A percentile compares a stretch with the other conserved stretches of the same genome.
These are phyloP conservation scores for Mortierella sp. DNA, from an alignment of 371 early-diverging fungal species.

Conservation along the genomic window DNA sequence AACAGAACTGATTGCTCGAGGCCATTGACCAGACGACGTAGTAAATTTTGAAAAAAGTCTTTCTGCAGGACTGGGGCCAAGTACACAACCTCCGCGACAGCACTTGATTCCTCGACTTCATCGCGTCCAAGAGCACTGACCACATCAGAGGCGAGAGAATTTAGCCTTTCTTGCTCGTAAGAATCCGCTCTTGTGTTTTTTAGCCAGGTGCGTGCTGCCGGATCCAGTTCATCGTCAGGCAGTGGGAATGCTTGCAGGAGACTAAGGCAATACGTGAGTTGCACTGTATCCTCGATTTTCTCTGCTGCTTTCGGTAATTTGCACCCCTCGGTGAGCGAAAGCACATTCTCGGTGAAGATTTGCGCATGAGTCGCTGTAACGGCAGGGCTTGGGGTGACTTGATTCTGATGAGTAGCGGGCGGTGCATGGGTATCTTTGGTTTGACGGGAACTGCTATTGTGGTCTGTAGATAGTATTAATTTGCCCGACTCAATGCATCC, in stretches of 20 bases:
- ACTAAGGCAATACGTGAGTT: slow-evolving; percentile 7
- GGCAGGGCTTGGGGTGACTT: not conserved
- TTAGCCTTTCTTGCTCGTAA: slow-evolving; percentile 7
- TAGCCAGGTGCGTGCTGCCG: not conserved
- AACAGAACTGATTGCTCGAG: slow-evolving; percentile 1
- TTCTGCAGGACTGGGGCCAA: not conserved
- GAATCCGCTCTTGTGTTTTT: not conserved
- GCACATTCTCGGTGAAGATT: not conserved
- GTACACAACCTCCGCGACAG: not conserved
- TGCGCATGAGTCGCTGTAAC: not conserved
- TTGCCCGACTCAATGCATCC: too few species aligned
- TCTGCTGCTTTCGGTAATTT: not conserved
- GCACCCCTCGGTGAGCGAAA: not conserved
- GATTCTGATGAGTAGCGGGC: too few species aligned
- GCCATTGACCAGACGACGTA: slow-evolving; percentile 3
- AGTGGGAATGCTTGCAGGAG: not conserved
- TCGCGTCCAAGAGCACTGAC: slow-evolving; percentile 2
- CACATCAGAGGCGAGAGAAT: not conserved
- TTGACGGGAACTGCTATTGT: too few species aligned
- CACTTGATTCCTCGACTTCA: slow-evolving; percentile 7
- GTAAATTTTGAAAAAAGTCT: not conserved
- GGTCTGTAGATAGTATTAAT: too few species aligned
- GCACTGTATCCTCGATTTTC: not conserved
- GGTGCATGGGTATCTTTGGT: too few species aligned
- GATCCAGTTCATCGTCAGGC: not conserved